Evolutionary conservation across 306 rosid genomes (phyloP).

Genomic region (Rubus parviflorus): DNA sequence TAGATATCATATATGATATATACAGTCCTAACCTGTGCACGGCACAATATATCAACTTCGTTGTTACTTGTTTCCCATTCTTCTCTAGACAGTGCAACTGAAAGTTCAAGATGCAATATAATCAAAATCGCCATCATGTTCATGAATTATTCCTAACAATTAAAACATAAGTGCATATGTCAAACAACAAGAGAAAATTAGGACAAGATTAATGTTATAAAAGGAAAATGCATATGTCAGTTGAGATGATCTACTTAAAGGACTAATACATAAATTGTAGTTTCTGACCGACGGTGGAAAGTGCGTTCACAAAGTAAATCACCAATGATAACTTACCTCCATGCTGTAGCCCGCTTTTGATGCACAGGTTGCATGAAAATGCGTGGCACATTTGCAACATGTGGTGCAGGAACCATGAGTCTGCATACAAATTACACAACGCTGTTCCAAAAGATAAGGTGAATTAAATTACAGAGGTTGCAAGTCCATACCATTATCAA

Average conservation of each 20-base stretch:
- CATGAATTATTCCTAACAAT: slow-evolving; percentile 9
- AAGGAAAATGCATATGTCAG: neutral
- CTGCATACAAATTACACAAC: slow-evolving; percentile 85
- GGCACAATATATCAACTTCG: slow-evolving; percentile 77
- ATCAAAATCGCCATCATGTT: slow-evolving; percentile 32
- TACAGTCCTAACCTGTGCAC: slow-evolving; percentile 70
- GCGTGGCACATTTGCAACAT: slow-evolving; percentile 87
- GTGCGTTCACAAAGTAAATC: slow-evolving; percentile 18
- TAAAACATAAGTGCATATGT: neutral
- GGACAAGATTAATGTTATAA: neutral
- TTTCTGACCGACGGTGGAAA: slow-evolving; percentile 10
- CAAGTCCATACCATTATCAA: neutral
- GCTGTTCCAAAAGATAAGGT: slow-evolving; percentile 54
- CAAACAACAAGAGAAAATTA: neutral
- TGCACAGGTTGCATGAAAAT: slow-evolving; percentile 88
- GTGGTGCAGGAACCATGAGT: slow-evolving; percentile 88
- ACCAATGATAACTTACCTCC: slow-evolving; percentile 67
- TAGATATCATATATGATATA: slow-evolving; percentile 10
- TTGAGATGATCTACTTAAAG: neutral
- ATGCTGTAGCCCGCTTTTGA: slow-evolving; percentile 89
- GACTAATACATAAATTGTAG: neutral
- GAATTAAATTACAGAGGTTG: slow-evolving; percentile 17
- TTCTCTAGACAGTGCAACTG: slow-evolving; percentile 80
- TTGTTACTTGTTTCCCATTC: slow-evolving; percentile 65
- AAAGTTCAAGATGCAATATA: slow-evolving; percentile 36